Evolutionary conservation across 495 filamentous ascomycete species (phyloP).

Genomic region (Penicillium subrubescens): DNA sequence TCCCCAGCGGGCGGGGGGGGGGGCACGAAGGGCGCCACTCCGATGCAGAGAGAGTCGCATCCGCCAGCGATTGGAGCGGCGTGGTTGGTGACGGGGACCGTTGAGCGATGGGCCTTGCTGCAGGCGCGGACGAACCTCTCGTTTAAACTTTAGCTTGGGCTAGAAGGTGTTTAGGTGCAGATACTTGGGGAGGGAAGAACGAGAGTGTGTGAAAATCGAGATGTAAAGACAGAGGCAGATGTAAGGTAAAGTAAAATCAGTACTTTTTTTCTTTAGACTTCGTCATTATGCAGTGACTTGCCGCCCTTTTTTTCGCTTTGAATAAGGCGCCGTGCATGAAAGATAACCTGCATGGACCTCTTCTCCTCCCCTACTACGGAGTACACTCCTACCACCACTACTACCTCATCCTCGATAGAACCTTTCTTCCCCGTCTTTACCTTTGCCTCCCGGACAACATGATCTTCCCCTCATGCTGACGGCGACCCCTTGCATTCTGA

Average conservation of each 20-base stretch:
- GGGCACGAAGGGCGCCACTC: conserved; percentile 12
- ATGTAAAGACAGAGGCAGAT: neutral
- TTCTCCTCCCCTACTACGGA: neutral
- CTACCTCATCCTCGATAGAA: too few relatives aligned
- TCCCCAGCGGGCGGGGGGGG: conserved; percentile 6
- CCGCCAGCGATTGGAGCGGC: conserved; percentile 13
- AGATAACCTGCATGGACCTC: neutral
- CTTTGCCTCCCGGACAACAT: neutral
- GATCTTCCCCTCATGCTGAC: neutral
- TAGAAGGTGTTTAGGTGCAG: neutral
- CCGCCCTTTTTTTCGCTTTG: neutral
- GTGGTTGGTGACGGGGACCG: conserved; percentile 22
- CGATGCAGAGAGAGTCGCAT: conserved; percentile 13
- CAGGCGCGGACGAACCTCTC: conserved; percentile 28
- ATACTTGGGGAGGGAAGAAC: neutral
- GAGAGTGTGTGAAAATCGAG: too few relatives aligned
- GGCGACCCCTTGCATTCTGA: conserved; percentile 32
- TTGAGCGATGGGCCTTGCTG: conserved; percentile 23
- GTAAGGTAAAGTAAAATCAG: neutral
- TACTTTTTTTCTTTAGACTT: neutral
- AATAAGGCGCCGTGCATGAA: conserved; percentile 21
- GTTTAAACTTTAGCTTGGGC: conserved; percentile 18
- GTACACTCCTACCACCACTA: too few relatives aligned
- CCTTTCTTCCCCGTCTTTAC: neutral
- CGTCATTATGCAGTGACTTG: conserved; percentile 4